These are phyloP conservation scores for Phytophthora fragariae DNA, from an alignment of 352 stramenopile genomes.

Conservation along the genomic window DNA sequence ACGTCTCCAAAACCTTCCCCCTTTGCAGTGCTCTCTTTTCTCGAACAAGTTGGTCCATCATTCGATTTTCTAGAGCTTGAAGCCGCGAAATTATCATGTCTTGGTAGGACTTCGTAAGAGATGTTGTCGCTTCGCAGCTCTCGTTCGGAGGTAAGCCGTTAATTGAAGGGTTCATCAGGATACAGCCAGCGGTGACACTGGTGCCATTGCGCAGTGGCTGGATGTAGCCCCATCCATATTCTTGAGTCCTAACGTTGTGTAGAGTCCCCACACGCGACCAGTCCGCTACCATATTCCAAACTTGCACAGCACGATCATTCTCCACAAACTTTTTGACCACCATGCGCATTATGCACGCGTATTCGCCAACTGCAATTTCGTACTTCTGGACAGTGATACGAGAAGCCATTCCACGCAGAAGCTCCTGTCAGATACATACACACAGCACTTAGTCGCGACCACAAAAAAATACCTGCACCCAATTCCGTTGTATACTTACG, in stretches of 20 bases:
- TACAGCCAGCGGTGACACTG: background rate
- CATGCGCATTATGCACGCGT: slow-evolving; percentile 1
- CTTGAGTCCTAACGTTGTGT: slow-evolving; percentile 2
- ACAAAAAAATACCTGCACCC: background rate
- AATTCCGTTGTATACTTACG: background rate
- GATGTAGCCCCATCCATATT: slow-evolving; percentile 15
- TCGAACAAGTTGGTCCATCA: background rate
- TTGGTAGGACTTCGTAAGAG: background rate
- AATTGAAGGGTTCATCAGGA: slow-evolving; percentile 4
- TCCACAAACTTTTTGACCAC: slow-evolving; percentile 14
- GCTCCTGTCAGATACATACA: slow-evolving; percentile 1
- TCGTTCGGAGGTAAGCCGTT: background rate
- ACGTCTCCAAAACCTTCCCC: no score
- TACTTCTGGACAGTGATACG: slow-evolving; percentile 4
- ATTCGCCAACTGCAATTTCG: slow-evolving; percentile 1
- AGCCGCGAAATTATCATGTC: background rate
- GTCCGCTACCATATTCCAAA: slow-evolving; percentile 15
- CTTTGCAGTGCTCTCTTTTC: background rate
- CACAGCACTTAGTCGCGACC: background rate
- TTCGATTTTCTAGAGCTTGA: background rate
- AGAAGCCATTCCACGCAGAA: background rate
- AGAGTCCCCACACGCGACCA: background rate
- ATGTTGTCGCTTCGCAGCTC: slow-evolving; percentile 2
- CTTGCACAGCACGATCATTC: slow-evolving; percentile 2
- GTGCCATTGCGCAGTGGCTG: background rate